Conservation (phyloP, 208 protist species). For the Acanthamoeba sp. region DNA sequence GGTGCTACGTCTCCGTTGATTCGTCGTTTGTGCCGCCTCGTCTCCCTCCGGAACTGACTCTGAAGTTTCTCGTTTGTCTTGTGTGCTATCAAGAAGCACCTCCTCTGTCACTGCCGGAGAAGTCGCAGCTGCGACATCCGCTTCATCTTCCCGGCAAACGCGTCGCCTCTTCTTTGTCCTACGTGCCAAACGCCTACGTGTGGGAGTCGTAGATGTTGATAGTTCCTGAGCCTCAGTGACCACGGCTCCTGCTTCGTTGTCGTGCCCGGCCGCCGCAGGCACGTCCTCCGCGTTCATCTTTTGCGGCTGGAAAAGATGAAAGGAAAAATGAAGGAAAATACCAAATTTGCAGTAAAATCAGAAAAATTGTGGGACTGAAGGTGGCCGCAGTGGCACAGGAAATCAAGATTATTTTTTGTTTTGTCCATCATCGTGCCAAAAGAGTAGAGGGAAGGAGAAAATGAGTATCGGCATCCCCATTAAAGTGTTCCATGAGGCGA, state of each 20-base stretch:
- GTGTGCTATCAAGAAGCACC: too few relatives aligned
- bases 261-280: too few relatives aligned
- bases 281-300: neutral
- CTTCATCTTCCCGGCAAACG: too few relatives aligned
- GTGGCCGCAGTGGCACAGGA: too few relatives aligned
- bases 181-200: too few relatives aligned
- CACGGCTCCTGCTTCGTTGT: too few relatives aligned
- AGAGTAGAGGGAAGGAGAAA: neutral
- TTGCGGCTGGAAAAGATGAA: neutral
- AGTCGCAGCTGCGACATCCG: too few relatives aligned
- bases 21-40: neutral
- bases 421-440: neutral
- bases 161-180: too few relatives aligned
- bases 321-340: neutral
- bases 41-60: neutral
- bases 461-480: conserved; percentile 91
- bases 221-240: neutral
- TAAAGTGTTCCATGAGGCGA: conserved; percentile 92
- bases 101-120: too few relatives aligned
- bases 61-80: too few relatives aligned
- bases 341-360: too few relatives aligned
- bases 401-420: neutral
- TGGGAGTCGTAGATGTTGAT: neutral
- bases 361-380: neutral
- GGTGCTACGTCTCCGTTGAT: neutral